A percentile compares a stretch with the other conserved stretches of the same genome.
These are phyloP conservation scores for Euphorbia peplus DNA, from an alignment of 345 rosid species.

Conservation along the genomic window DNA sequence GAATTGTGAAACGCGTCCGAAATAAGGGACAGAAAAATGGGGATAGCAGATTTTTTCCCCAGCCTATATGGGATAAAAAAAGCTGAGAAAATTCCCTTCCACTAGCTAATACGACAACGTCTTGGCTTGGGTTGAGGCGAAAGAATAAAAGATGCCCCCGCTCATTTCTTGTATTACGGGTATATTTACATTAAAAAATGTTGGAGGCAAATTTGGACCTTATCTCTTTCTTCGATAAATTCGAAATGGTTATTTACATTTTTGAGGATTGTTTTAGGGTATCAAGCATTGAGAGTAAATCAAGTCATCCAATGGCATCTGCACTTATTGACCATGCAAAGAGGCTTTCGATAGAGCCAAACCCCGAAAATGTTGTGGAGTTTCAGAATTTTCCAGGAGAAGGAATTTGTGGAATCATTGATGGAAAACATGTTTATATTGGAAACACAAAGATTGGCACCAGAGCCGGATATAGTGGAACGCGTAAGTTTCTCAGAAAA, in stretches of 20 bases:
- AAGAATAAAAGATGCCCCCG: no score
- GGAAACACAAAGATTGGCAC: conserved; percentile 66
- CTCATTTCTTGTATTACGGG: no score
- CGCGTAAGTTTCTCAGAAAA: conserved; percentile 36
- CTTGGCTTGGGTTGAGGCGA: no score
- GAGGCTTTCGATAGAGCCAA: conserved; percentile 55
- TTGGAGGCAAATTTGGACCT: no score
- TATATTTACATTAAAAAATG: no score
- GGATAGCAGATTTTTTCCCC: no score
- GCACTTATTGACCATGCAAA: conserved; percentile 65
- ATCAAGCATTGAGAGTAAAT: conserved; percentile 84
- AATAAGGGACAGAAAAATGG: no score
- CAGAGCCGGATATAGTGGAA: conserved; percentile 52
- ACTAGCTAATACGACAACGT: no score
- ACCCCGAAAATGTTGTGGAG: conserved; percentile 61
- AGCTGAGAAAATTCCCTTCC: no score
- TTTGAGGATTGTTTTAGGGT: conserved; percentile 45
- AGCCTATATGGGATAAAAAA: no score
- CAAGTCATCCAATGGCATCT: conserved; percentile 91
- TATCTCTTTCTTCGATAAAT: neutral
- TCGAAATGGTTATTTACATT: neutral
- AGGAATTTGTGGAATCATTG: conserved; percentile 77
- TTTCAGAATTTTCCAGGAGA: conserved; percentile 83
- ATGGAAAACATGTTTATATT: conserved; percentile 55
- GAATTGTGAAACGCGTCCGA: no score